Evolutionary conservation across 495 filamentous ascomycete species (phyloP).

Genomic region (Penicillium canescens): DNA sequence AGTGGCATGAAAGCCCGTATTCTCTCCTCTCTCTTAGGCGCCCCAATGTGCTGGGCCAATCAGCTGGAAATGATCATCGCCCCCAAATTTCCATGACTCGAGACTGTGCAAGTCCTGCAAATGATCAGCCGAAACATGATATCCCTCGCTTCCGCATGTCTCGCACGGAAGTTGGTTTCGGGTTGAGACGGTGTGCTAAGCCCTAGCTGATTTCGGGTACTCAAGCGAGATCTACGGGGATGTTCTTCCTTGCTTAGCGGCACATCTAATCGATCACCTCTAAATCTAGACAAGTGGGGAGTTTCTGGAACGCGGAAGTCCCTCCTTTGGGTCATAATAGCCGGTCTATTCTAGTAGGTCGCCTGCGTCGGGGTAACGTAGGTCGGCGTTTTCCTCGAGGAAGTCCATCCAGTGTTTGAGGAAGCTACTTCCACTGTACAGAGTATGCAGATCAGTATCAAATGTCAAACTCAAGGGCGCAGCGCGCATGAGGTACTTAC

Average conservation of each 20-base stretch:
- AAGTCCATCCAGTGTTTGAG: slow-evolving; percentile 87
- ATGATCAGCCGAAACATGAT: no score
- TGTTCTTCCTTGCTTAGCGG: background rate
- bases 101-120: no score
- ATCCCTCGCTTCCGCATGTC: no score
- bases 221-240: no score
- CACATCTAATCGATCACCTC: background rate
- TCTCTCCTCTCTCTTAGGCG: no score
- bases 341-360: slow-evolving; percentile 44
- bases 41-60: no score
- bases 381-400: slow-evolving; percentile 79
- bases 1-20: no score
- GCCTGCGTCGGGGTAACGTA: slow-evolving; percentile 76
- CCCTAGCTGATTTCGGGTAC: no score
- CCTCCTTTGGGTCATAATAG: background rate
- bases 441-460: slow-evolving; percentile 4
- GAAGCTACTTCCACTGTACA: slow-evolving; percentile 70
- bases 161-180: background rate
- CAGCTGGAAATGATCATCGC: no score
- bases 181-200: background rate
- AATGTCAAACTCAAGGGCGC: background rate
- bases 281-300: background rate
- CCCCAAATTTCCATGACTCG: no score
- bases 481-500: slow-evolving; percentile 50
- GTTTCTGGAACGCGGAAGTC: background rate